Conservation (phyloP, 768 basidiomycete species). For the Ramaria sp. region DNA sequence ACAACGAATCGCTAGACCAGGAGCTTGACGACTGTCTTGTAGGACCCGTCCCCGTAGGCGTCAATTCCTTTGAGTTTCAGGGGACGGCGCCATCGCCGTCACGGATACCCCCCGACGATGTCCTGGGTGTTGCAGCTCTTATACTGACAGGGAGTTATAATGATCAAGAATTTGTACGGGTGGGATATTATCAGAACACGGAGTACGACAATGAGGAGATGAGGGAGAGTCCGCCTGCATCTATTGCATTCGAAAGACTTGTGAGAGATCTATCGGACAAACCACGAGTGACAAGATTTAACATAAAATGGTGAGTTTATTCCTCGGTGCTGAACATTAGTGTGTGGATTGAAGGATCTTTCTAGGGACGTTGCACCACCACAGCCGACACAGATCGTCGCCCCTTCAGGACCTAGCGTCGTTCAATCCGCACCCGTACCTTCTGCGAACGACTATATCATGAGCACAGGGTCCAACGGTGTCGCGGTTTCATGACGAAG, state of each 20-base stretch:
- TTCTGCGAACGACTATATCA: slow-evolving; percentile 57
- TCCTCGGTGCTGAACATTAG: background rate
- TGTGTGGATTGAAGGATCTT: background rate
- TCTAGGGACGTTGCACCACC: slow-evolving; percentile 56
- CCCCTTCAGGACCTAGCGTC: slow-evolving; percentile 37
- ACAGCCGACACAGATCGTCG: slow-evolving; percentile 25
- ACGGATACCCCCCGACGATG: slow-evolving; percentile 81
- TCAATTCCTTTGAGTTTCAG: slow-evolving; percentile 96
- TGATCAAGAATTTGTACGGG: slow-evolving; percentile 98
- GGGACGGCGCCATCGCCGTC: slow-evolving; percentile 74
- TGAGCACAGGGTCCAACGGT: slow-evolving; percentile 18
- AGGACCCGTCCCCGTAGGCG: slow-evolving; percentile 91
- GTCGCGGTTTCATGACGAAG: slow-evolving; percentile 4
- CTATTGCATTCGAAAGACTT: slow-evolving; percentile 66
- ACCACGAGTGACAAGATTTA: slow-evolving; percentile 87
- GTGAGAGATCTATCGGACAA: slow-evolving; percentile 85
- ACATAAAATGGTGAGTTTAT: slow-evolving; percentile 66
- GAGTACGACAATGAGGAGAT: slow-evolving; percentile 96
- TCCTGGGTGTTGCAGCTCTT: slow-evolving; percentile 92
- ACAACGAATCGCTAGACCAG: slow-evolving; percentile 85
- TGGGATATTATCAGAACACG: slow-evolving; percentile 98
- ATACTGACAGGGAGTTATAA: slow-evolving; percentile 94
- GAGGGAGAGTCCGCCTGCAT: slow-evolving; percentile 56
- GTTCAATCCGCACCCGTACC: slow-evolving; percentile 66
- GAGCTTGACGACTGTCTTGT: slow-evolving; percentile 97